Base-by-base conservation (phyloP, 2,329 filamentous ascomycete species). In the Colletotrichum abscissum region DNA sequence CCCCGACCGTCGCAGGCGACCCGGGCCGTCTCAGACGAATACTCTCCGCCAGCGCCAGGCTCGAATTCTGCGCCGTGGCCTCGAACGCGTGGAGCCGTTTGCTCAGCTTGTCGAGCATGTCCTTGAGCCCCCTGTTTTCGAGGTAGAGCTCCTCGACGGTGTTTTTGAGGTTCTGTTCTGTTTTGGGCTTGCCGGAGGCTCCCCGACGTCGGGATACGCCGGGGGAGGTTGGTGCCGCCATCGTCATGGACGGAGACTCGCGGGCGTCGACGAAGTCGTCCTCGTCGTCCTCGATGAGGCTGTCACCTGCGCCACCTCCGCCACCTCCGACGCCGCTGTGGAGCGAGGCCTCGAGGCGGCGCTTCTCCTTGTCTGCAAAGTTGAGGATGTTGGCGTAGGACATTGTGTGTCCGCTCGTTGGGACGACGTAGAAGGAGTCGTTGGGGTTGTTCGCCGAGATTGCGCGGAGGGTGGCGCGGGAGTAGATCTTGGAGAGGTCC, bases 381-480 rank as follows among this genome's bases (percentile, higher is more conserved):
- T 87, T 92, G 24, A 98, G 86, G 65, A 99, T 98, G 75, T 93
- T 95, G 57, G 97, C 95, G 79, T 98, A 99, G 0, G 95, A 97
- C 73, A 95, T 93, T 3, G 95, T 98, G 75, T 96, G 95, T 5
- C 97, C 96, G 22, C 94, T 95, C 0, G 94, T 94, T 4, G 96
- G 97, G 1, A 99, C 97, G 1, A 98, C 93, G 81, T 98, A 98
- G 84, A 99, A 99, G 9, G 94, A 97, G 78, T 94, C 93, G 72
- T 88, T 90, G 19, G 89, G 85, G 19, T 88, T 88, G 33, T 92
- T 88, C 0, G 90, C 91, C 24, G 91, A 88, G 55, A 98, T 88
- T 1, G 95, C 94, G 64, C 92, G 90, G 67, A 98, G 88, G 4
- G 96, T 94, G 14, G 96, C 95, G 76, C 91, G 92, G 54, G 95